Percentiles rank a stretch among this genome's conserved stretches.
These are phyloP conservation scores for Triglochin maritima DNA, from an alignment of 106 monocot genomes.

Conservation along the genomic window DNA sequence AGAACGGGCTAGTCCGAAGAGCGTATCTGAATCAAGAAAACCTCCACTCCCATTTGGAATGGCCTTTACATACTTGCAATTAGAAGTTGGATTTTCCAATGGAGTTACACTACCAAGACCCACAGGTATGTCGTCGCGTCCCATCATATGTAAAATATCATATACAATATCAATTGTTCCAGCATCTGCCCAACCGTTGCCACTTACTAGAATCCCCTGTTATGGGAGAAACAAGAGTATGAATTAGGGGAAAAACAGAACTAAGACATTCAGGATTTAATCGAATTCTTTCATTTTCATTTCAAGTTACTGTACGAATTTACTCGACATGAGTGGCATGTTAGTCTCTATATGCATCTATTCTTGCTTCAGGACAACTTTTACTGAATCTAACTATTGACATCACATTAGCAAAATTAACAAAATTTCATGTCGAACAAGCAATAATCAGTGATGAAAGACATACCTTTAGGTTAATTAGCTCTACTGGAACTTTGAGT, in stretches of 20 bases:
- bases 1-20: constrained; percentile 60
- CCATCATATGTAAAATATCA: constrained; percentile 95
- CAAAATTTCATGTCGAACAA: too few relatives aligned
- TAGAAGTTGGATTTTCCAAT: constrained; percentile 31
- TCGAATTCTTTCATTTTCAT: too few relatives aligned
- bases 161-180: constrained; percentile 87
- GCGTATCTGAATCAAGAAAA: constrained; percentile 78
- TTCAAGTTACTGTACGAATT: too few relatives aligned
- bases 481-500: constrained; percentile 57
- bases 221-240: too few relatives aligned
- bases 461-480: constrained; percentile 63
- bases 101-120: constrained; percentile 60
- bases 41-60: constrained; percentile 84
- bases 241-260: too few relatives aligned
- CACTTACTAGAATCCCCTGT: constrained; percentile 68
- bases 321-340: too few relatives aligned
- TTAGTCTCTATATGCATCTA: too few relatives aligned
- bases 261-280: too few relatives aligned
- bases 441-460: too few relatives aligned
- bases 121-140: constrained; percentile 86
- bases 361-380: too few relatives aligned
- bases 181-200: constrained; percentile 80
- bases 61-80: constrained; percentile 52
- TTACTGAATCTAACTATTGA: too few relatives aligned
- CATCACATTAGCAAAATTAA: too few relatives aligned